Evolutionary conservation across 2,329 filamentous ascomycete species (phyloP).

Genomic region (Biscogniauxia mediterranea): DNA sequence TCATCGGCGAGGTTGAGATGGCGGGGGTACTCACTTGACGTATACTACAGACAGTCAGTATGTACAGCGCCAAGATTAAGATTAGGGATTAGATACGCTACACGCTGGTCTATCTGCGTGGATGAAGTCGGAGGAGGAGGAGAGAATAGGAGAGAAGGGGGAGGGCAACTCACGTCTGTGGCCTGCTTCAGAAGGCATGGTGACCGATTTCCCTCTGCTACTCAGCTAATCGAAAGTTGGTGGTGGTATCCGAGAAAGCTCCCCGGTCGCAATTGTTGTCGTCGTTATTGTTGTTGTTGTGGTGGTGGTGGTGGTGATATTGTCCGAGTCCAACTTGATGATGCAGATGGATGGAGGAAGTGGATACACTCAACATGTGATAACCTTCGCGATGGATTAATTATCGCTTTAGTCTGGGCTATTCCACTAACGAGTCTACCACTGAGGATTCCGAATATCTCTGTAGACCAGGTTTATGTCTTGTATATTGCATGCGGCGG

Average conservation of each 20-base stretch:
- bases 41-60: conserved; percentile 64
- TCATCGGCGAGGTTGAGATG: background rate
- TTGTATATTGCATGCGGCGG: too few species aligned
- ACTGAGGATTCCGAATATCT: background rate
- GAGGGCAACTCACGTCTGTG: conserved; percentile 73
- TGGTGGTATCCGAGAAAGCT: conserved; percentile 38
- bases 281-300: conserved; percentile 36
- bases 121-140: background rate
- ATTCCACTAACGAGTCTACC: background rate
- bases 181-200: conserved; percentile 85
- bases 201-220: conserved; percentile 54
- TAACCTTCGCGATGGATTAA: background rate
- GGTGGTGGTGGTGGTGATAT: conserved; percentile 39
- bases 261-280: conserved; percentile 47
- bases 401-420: background rate
- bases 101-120: background rate
- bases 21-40: conserved; percentile 70
- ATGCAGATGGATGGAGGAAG: conserved; percentile 18
- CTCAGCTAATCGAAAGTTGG: conserved; percentile 44
- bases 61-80: conserved; percentile 13
- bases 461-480: background rate
- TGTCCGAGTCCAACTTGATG: conserved; percentile 30
- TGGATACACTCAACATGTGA: conserved; percentile 9
- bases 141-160: background rate
- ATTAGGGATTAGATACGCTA: background rate